Percentiles rank a stretch among this genome's conserved stretches.
phyloP scores from a whole-genome alignment of 352 stramenopile genomes.

The Pythium aquatile region DNA sequence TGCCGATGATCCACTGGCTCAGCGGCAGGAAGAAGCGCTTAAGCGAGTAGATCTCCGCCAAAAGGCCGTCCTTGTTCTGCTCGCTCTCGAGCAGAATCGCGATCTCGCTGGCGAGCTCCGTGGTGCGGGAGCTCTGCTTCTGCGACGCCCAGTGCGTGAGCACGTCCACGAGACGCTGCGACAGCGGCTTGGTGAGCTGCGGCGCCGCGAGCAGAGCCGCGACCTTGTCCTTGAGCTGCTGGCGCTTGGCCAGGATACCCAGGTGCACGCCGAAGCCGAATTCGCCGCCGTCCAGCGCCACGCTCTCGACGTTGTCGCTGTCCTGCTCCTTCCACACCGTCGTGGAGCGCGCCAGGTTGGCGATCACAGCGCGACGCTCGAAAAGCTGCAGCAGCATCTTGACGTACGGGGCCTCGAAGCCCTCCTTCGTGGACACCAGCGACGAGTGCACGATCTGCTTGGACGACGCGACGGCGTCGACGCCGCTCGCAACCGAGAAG shows the following conservation, averaged over 20 bases:
- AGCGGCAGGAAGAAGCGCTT: slow-evolving; percentile 65
- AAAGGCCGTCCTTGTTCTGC: slow-evolving; percentile 37
- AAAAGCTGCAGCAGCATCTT: slow-evolving; percentile 82
- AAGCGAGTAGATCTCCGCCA: slow-evolving; percentile 49
- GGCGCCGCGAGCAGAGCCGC: slow-evolving; percentile 35
- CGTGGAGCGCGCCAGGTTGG: slow-evolving; percentile 63
- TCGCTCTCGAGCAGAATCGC: slow-evolving; percentile 62
- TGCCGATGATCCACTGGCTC: slow-evolving; percentile 81
- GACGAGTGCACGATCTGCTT: slow-evolving; percentile 54
- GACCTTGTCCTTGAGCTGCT: slow-evolving; percentile 71
- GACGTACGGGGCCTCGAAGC: slow-evolving; percentile 68
- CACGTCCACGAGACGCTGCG: slow-evolving; percentile 47
- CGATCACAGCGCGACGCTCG: slow-evolving; percentile 64
- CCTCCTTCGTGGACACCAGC: slow-evolving; percentile 51
- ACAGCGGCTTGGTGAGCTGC: slow-evolving; percentile 30
- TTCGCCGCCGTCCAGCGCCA: slow-evolving; percentile 59
- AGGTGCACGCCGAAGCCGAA: slow-evolving; percentile 77
- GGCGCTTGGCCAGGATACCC: slow-evolving; percentile 63
- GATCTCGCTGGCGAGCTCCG: slow-evolving; percentile 66
- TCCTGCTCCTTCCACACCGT: slow-evolving; percentile 71
- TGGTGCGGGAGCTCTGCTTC: slow-evolving; percentile 49
- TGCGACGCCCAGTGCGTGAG: slow-evolving; percentile 40
- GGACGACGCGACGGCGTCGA: slow-evolving; percentile 27
- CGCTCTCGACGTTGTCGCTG: slow-evolving; percentile 29
- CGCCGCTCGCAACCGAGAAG: slow-evolving; percentile 57